Conservation (phyloP, 495 filamentous ascomycete species). For the Xylaria venustula region DNA sequence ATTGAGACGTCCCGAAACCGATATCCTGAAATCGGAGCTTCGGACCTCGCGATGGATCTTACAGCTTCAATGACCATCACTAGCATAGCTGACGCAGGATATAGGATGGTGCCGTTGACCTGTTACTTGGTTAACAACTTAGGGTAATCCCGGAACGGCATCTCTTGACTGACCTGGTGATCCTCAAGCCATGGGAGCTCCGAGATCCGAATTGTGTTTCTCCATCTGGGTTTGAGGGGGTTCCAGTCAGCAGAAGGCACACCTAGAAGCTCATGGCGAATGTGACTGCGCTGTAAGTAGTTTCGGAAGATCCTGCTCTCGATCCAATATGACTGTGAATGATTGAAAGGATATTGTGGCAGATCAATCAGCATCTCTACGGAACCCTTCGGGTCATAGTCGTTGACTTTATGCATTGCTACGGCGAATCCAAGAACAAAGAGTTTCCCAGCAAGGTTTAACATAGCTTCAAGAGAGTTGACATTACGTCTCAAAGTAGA, state of each 20-base stretch:
- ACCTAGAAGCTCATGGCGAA: slow-evolving; percentile 49
- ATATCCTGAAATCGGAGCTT: no score
- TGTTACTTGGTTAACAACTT: no score
- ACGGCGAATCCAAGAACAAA: slow-evolving; percentile 26
- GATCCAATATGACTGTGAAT: slow-evolving; percentile 37
- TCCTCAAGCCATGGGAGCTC: slow-evolving; percentile 50
- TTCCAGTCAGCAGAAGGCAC: slow-evolving; percentile 29
- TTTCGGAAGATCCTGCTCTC: slow-evolving; percentile 38
- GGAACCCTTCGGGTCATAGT: no score
- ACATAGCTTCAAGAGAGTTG: slow-evolving; percentile 16
- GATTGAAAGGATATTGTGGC: slow-evolving; percentile 42
- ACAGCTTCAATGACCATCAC: no score
- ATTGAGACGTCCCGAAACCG: no score
- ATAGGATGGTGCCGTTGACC: no score
- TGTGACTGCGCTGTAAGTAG: slow-evolving; percentile 32
- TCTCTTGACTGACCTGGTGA: no score
- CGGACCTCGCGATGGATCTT: no score
- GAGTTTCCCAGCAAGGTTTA: slow-evolving; percentile 28
- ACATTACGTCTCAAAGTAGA: slow-evolving; percentile 26
- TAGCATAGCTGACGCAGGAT: no score
- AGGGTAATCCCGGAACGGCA: no score
- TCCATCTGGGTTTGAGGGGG: slow-evolving; percentile 39
- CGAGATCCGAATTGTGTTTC: slow-evolving; percentile 31
- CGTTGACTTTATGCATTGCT: no score
- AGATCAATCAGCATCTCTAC: slow-evolving; percentile 22